phyloP scores from a whole-genome alignment of 1,139 yeast genomes.

The Debaryomyces psychrophilus region DNA sequence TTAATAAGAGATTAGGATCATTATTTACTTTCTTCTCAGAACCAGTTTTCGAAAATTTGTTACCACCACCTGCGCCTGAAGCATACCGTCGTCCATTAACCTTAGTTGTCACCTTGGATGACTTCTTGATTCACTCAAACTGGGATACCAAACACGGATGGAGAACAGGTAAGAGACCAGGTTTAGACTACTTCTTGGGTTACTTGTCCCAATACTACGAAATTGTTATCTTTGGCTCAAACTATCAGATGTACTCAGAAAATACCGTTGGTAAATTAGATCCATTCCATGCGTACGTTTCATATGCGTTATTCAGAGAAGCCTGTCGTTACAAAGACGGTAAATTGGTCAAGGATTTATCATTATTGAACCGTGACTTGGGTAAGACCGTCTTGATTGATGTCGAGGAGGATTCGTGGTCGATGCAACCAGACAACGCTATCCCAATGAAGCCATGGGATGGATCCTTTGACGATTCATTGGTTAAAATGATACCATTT shows the following conservation, averaged over 20 bases:
- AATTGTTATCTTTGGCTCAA: slow-evolving; percentile 85
- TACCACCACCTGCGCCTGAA: slow-evolving; percentile 87
- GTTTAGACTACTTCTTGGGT: slow-evolving; percentile 93
- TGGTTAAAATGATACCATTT: slow-evolving; percentile 84
- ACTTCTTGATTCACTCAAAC: slow-evolving; percentile 83
- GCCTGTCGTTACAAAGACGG: slow-evolving; percentile 92
- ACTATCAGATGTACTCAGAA: slow-evolving; percentile 85
- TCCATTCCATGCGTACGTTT: slow-evolving; percentile 87
- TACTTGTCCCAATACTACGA: slow-evolving; percentile 95
- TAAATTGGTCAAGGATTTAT: slow-evolving; percentile 80
- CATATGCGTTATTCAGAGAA: slow-evolving; percentile 87
- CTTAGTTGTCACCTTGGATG: slow-evolving; percentile 85
- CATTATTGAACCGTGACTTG: slow-evolving; percentile 87
- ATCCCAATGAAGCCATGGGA: slow-evolving; percentile 83
- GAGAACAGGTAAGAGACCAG: slow-evolving; percentile 99
- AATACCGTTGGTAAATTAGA: slow-evolving; percentile 85
- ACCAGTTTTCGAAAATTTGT: slow-evolving; percentile 88
- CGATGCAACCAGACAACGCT: slow-evolving; percentile 91
- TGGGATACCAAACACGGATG: slow-evolving; percentile 95
- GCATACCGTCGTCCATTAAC: slow-evolving; percentile 94
- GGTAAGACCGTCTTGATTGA: slow-evolving; percentile 81
- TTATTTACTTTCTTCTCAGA: slow-evolving; percentile 86
- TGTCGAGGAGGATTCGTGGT: slow-evolving; percentile 69
- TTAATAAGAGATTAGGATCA: slow-evolving; percentile 70
- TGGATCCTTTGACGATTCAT: slow-evolving; percentile 78